Base-by-base conservation (phyloP, 225 moss, liverwort and hornwort genomes). In the Pleurozium schreberi region DNA sequence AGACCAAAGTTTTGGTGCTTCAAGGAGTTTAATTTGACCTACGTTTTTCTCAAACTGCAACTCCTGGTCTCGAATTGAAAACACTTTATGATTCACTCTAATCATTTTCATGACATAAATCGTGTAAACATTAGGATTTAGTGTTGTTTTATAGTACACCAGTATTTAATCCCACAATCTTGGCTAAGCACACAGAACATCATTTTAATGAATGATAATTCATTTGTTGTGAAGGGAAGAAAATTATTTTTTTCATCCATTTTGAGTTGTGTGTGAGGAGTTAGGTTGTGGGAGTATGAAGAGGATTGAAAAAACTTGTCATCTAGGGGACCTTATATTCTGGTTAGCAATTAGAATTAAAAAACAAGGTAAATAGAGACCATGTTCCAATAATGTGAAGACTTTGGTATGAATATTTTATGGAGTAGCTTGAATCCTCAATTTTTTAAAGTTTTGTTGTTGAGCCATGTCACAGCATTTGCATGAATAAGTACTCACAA, bases 1-100 rank as follows among this genome's bases (percentile, higher is more conserved):
- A 26, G 0, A 8, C 2, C 5, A 2, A 0, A 15, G 1, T 71
- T 70, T 70, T 3, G 2, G 3, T 5, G 9, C n/a, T 5, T 71
- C 42, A 26, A 15, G 2, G 16, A 27, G 5, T 15, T 42, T 70
- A 0, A 3, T 21, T 19, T n/a, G n/a, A n/a, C n/a, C 1, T 38
- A 4, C 5, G 7, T 5, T 22, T 38, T 42, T 42, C 5, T 42
- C 42, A 27, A 70, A 70, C 14, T 27, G 3, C 0, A 1, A 1
- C 26, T 9, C 15, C 2, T 42, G 1, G 15, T 42, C 15, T 2
- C 4, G 5, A 5, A 69, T 40, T 15, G 27, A 1, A 26, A 4
- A 8, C 25, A 30, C 7, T 74, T 30, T 31, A 31, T 0, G 0
- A 47, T 47, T 12, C 18, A 33, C 4, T 11, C 7, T 49, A 49